Evolutionary conservation across 495 filamentous ascomycete genomes (phyloP).

Genomic region (Neurospora tetraspora): DNA sequence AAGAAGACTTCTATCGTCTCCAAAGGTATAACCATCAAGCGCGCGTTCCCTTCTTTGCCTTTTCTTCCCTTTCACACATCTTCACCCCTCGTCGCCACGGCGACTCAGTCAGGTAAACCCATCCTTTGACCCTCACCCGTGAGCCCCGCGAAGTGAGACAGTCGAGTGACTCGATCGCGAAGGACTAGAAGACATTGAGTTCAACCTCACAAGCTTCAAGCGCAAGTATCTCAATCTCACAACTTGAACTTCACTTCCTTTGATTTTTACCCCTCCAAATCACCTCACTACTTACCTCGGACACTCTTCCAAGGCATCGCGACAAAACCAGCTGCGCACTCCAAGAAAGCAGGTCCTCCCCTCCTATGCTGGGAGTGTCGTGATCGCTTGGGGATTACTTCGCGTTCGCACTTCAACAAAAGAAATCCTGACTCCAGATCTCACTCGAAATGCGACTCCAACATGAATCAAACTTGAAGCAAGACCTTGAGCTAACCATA

Average conservation of each 20-base stretch:
- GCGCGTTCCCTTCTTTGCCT: background rate
- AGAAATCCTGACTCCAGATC: background rate
- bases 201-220: background rate
- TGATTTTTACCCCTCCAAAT: background rate
- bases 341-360: background rate
- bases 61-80: background rate
- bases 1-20: background rate
- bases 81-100: background rate
- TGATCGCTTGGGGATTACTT: background rate
- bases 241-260: background rate
- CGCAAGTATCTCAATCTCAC: background rate
- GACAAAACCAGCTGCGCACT: background rate
- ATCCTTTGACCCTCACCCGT: background rate
- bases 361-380: background rate
- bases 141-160: background rate
- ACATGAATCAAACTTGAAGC: background rate
- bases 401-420: background rate
- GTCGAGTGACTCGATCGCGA: background rate
- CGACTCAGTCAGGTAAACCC: background rate
- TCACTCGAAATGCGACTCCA: background rate
- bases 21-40: background rate
- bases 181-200: no score
- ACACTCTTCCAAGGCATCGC: background rate
- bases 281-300: background rate
- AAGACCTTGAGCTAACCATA: background rate